Conservation (phyloP, 2,329 filamentous ascomycete genomes). For the Aspergillus fumigatiaffinis region DNA sequence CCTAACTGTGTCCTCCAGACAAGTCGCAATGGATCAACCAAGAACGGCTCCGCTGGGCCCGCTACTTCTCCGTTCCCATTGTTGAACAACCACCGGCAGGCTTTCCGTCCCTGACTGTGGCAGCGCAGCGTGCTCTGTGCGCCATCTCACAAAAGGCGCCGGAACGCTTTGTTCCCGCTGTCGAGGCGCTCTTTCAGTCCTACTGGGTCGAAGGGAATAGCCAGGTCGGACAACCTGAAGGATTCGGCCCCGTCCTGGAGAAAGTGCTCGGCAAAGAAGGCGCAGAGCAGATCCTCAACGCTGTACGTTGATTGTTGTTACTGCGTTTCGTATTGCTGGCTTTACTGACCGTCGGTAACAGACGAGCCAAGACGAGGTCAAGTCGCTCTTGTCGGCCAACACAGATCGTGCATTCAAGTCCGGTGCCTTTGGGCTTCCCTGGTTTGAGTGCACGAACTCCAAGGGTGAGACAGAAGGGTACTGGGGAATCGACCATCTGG, state of each 20-base stretch:
- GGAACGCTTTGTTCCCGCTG: constrained; percentile 35
- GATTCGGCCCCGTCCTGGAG: constrained; percentile 43
- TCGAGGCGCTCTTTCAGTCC: constrained; percentile 48
- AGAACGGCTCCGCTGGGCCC: constrained; percentile 54
- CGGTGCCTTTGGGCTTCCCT: constrained; percentile 60
- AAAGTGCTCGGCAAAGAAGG: constrained; percentile 44
- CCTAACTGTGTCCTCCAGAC: constrained; percentile 37
- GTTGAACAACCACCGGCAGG: constrained; percentile 40
- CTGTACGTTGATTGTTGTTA: constrained; percentile 26
- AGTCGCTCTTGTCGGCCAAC: constrained; percentile 46
- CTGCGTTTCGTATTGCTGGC: background rate
- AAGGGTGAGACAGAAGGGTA: constrained; percentile 53
- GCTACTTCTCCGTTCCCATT: constrained; percentile 54
- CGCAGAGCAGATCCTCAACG: constrained; percentile 40
- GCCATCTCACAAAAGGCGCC: constrained; percentile 45
- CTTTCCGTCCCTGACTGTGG: constrained; percentile 53
- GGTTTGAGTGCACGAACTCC: constrained; percentile 54
- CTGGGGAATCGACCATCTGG: constrained; percentile 61
- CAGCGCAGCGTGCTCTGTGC: constrained; percentile 50
- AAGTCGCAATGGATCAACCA: constrained; percentile 55
- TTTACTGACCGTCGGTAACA: constrained; percentile 9
- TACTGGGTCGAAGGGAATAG: constrained; percentile 50
- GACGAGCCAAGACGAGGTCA: constrained; percentile 38
- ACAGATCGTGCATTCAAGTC: constrained; percentile 50
- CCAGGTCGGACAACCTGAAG: constrained; percentile 44